phyloP scores from a whole-genome alignment of 352 stramenopile species.

The Phytophthora sp. region DNA sequence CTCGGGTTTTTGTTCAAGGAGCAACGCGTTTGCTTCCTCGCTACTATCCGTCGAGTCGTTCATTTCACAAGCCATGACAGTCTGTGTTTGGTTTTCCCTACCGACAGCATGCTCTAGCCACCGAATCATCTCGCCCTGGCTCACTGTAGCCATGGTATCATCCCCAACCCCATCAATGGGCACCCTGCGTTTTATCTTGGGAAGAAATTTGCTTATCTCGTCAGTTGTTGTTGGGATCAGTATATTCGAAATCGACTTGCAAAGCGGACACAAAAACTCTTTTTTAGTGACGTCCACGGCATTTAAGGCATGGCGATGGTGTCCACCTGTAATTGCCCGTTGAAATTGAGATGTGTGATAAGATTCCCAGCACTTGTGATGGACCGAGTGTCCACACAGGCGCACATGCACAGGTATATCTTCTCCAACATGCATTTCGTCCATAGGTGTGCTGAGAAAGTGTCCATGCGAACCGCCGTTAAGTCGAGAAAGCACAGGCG shows the following conservation, averaged over 20 bases:
- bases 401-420: conserved; percentile 83
- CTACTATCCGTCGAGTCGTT: conserved; percentile 19
- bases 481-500: conserved; percentile 69
- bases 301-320: conserved; percentile 93
- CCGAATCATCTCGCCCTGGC: conserved; percentile 42
- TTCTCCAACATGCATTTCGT: conserved; percentile 87
- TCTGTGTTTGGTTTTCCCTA: conserved; percentile 8
- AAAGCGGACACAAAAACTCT: conserved; percentile 97
- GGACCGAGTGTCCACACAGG: conserved; percentile 95
- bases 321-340: conserved; percentile 91
- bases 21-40: conserved; percentile 23
- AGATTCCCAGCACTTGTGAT: conserved; percentile 95
- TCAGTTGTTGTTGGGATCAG: conserved; percentile 89
- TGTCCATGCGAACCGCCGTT: conserved; percentile 61
- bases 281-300: conserved; percentile 96
- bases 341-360: conserved; percentile 96
- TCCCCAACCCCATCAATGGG: conserved; percentile 22
- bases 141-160: conserved; percentile 9
- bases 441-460: conserved; percentile 78
- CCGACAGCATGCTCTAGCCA: conserved; percentile 53
- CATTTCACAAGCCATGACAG: background rate
- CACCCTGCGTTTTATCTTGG: conserved; percentile 21
- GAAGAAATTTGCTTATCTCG: conserved; percentile 48
- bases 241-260: conserved; percentile 98
- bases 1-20: conserved; percentile 44